A percentile compares a stretch with the other conserved stretches of the same genome.
Evolutionary conservation across 331 rosid species (phyloP).

Genomic region (Prunus yedoensis): DNA sequence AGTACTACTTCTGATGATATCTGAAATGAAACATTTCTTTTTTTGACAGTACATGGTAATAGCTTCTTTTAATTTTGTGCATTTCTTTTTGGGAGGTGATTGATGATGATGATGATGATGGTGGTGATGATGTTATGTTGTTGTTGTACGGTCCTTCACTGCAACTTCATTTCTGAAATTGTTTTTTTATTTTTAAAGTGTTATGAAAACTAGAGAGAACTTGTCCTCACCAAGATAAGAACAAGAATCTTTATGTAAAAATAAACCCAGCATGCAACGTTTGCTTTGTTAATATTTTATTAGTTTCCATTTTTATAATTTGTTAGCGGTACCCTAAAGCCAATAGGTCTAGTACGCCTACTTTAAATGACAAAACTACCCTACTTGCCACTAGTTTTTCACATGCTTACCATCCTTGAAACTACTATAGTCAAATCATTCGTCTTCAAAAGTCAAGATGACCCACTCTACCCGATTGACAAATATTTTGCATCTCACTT

Average conservation of each 20-base stretch:
- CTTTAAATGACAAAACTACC: not conserved
- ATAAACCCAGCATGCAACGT: no score
- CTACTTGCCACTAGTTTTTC: not conserved
- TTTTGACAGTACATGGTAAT: constrained; percentile 57
- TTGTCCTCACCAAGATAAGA: not conserved
- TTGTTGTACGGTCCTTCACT: constrained; percentile 18
- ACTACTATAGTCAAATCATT: no score
- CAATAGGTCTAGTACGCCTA: not conserved
- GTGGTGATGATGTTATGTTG: constrained; percentile 18
- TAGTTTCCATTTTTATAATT: no score
- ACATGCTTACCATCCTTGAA: no score
- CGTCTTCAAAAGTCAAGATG: no score
- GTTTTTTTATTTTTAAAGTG: no score
- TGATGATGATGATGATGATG: constrained; percentile 22
- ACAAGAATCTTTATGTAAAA: no score
- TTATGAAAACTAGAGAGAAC: not conserved
- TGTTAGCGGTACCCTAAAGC: no score
- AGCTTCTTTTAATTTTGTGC: constrained; percentile 34
- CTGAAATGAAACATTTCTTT: constrained; percentile 39
- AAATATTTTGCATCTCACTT: no score
- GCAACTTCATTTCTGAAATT: constrained; percentile 17
- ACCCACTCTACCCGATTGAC: no score
- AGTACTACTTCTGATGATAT: constrained; percentile 8
- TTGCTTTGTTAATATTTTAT: no score
- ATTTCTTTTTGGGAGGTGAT: constrained; percentile 36